A percentile compares a stretch with the other conserved stretches of the same genome.
These are phyloP conservation scores for Volvariella volvacea DNA, from an alignment of 1,284 basidiomycete species.

Conservation along the genomic window DNA sequence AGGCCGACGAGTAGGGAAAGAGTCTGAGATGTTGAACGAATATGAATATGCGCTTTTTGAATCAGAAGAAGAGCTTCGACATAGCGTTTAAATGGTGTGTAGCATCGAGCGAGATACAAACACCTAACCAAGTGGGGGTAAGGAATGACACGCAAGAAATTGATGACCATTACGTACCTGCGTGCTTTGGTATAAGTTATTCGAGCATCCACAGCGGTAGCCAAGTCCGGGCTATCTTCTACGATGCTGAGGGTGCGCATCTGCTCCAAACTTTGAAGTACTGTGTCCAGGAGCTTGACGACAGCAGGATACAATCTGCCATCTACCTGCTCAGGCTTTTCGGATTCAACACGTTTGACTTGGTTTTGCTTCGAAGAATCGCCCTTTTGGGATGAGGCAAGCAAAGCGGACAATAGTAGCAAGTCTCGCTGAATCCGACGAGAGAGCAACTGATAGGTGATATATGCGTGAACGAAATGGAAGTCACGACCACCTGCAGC, in stretches of 20 bases:
- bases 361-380: constrained; percentile 3
- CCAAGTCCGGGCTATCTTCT: constrained; percentile 81
- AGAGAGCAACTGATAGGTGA: constrained; percentile 81
- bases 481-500: constrained; percentile 58
- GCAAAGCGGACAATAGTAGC: constrained; percentile 67
- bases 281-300: constrained; percentile 82
- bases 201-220: constrained; percentile 70
- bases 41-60: constrained; percentile 61
- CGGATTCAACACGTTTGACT: constrained; percentile 5
- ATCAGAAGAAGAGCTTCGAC: constrained; percentile 64
- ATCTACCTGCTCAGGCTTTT: constrained; percentile 49
- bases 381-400: constrained; percentile 32
- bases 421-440: constrained; percentile 85
- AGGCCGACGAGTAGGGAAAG: constrained; percentile 31
- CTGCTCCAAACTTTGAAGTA: constrained; percentile 78
- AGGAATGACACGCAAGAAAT: not conserved
- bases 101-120: constrained; percentile 66
- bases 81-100: constrained; percentile 61
- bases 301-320: constrained; percentile 72
- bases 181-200: constrained; percentile 69
- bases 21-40: constrained; percentile 58
- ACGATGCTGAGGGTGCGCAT: constrained; percentile 80
- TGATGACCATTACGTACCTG: constrained; percentile 38
- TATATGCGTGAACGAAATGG: constrained; percentile 79
- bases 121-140: constrained; percentile 35